Base-by-base conservation (phyloP, 169 alveolate species). In the Cryptosporidium tyzzeri region DNA sequence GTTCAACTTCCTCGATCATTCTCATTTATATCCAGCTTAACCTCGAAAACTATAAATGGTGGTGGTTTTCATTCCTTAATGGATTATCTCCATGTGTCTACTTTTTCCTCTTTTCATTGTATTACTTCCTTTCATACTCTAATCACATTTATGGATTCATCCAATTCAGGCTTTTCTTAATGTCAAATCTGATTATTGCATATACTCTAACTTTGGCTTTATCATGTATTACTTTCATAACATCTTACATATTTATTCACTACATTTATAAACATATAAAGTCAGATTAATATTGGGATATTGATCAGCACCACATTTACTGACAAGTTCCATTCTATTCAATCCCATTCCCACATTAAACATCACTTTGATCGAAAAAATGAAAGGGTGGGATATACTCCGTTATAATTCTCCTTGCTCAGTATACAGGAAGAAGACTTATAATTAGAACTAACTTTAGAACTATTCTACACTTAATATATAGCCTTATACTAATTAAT, bases 41-140 rank as follows among this genome's bases (percentile, higher is more conserved):
- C 51, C 53, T 80, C 37, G 89, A 80, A 65, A 80, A 80, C 50
- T 80, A 80, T 55, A 80, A 41, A 80, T 80, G 89, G 89, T 80
- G 89, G 89, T 80, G 89, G 89, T 80, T 80, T 31, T 80, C 89
- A 10, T 80, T 62, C 41, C 39, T 80, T 1, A 62, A 59, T 80
- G 89, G 89, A 8, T 35, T 65, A 26, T 80, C 89, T 9, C 89
- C 89, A n/a, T 80, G 89, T 26, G 26, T 80, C 21, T 80, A 80
- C 51, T 80, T 80, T 41, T 65, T 80, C 29, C 41, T 80, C 23
- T 80, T 80, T n/a, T 80, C 80, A 21, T 37, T 80, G 0, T 80
- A 80, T 45, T 80, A 80, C 51, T 80, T 62, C 65, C 65, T 80
- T 6, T 23, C 55, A 18, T 80, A 80, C 70, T 59, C 89, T 21